These are phyloP conservation scores for Hygrocybe coccinea DNA, from an alignment of 768 basidiomycete species.

Conservation along the genomic window DNA sequence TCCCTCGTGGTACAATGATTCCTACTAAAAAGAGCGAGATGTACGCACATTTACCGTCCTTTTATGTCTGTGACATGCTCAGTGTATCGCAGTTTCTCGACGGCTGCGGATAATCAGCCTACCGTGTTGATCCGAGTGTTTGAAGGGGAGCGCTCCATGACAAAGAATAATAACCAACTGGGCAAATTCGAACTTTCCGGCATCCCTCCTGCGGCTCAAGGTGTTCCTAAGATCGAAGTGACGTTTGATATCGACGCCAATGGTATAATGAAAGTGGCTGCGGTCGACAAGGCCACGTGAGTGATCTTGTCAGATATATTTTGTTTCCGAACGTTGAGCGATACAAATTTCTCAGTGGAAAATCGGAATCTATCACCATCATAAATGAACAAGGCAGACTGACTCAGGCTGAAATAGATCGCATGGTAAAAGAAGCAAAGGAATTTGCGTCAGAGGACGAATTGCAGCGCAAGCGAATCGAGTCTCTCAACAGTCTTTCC, in stretches of 20 bases:
- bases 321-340: not conserved
- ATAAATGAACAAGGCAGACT: conserved; percentile 95
- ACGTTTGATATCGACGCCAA: conserved; percentile 94
- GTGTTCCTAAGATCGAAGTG: conserved; percentile 96
- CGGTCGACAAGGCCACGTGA: conserved; percentile 90
- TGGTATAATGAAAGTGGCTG: conserved; percentile 91
- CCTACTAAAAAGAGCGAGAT: conserved; percentile 97
- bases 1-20: conserved; percentile 95
- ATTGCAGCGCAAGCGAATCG: conserved; percentile 75
- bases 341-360: conserved; percentile 49
- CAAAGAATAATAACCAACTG: conserved; percentile 97
- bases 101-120: conserved; percentile 87
- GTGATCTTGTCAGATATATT: conserved; percentile 20
- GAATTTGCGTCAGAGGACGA: conserved; percentile 81
- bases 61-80: conserved; percentile 33
- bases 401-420: conserved; percentile 84
- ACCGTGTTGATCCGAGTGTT: conserved; percentile 96
- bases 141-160: conserved; percentile 95
- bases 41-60: conserved; percentile 34
- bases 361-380: conserved; percentile 87
- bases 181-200: conserved; percentile 93
- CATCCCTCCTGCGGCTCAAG: conserved; percentile 93
- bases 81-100: conserved; percentile 52
- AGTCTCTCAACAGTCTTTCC: conserved; percentile 77
- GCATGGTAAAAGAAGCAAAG: conserved; percentile 93